Conservation (phyloP, 176 grass and related monocot species). For the Oryza meyeriana region DNA sequence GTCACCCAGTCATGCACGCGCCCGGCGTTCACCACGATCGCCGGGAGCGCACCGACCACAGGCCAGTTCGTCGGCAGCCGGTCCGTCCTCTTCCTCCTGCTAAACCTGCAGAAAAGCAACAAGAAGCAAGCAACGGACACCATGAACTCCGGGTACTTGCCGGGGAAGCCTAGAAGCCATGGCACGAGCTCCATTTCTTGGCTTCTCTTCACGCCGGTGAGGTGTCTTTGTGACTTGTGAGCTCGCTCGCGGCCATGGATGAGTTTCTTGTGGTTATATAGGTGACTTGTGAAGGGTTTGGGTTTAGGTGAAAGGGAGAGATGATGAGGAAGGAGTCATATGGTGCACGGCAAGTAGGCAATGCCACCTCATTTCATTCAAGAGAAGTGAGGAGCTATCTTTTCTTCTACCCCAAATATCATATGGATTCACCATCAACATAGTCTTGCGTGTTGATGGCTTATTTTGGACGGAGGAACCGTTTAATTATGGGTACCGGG, state of each 20-base stretch:
- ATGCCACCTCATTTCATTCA: background rate
- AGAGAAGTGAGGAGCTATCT: background rate
- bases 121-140: constrained; percentile 37
- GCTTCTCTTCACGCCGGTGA: background rate
- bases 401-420: constrained; percentile 14
- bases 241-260: background rate
- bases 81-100: background rate
- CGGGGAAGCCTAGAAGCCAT: constrained; percentile 30
- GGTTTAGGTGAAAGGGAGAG: constrained; percentile 15
- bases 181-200: constrained; percentile 32
- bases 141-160: constrained; percentile 45
- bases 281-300: constrained; percentile 4
- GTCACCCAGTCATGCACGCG: constrained; percentile 56
- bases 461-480: too few relatives aligned
- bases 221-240: background rate
- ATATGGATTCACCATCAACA: constrained; percentile 10
- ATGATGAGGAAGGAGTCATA: background rate
- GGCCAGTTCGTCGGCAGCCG: constrained; percentile 66
- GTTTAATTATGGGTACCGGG: too few relatives aligned
- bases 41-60: constrained; percentile 55
- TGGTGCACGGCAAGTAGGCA: constrained; percentile 31
- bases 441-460: background rate
- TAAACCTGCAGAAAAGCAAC: background rate
- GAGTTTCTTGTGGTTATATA: constrained; percentile 30
- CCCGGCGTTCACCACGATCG: constrained; percentile 13